phyloP scores from a whole-genome alignment of 305 asterid genomes.

The Fraxinus latifolia region DNA sequence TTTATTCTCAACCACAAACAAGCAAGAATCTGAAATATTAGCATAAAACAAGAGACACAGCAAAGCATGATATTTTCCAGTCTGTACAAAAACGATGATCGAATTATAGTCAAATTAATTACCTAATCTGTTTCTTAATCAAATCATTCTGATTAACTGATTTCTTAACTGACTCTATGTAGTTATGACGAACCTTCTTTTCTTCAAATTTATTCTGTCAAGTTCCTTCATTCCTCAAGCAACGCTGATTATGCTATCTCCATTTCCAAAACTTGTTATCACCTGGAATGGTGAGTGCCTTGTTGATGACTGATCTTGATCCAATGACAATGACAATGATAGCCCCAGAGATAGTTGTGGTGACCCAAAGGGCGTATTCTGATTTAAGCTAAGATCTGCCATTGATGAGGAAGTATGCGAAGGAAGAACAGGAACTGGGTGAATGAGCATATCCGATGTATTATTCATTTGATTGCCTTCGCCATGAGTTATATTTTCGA shows the following conservation, averaged over 20 bases:
- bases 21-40: constrained; percentile 29
- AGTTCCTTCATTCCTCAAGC: constrained; percentile 29
- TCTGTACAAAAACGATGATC: constrained; percentile 44
- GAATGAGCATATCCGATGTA: constrained; percentile 32
- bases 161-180: background rate
- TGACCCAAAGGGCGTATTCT: constrained; percentile 29
- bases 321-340: constrained; percentile 54
- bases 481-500: constrained; percentile 28
- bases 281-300: constrained; percentile 30
- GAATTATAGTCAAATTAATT: constrained; percentile 28
- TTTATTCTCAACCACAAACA: constrained; percentile 31
- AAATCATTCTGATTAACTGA: background rate
- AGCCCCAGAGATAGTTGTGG: constrained; percentile 46
- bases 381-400: constrained; percentile 43
- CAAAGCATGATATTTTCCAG: constrained; percentile 39
- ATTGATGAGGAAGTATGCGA: constrained; percentile 30
- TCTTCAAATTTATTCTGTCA: constrained; percentile 25
- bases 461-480: constrained; percentile 24
- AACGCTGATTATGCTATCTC: constrained; percentile 45
- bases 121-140: constrained; percentile 17
- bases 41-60: constrained; percentile 32
- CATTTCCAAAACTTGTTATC: constrained; percentile 32
- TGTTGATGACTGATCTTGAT: constrained; percentile 39
- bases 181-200: constrained; percentile 20
- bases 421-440: constrained; percentile 29